Evolutionary conservation across 2,329 filamentous ascomycete species (phyloP).

Genomic region (Simplicillium aogashimaense): DNA sequence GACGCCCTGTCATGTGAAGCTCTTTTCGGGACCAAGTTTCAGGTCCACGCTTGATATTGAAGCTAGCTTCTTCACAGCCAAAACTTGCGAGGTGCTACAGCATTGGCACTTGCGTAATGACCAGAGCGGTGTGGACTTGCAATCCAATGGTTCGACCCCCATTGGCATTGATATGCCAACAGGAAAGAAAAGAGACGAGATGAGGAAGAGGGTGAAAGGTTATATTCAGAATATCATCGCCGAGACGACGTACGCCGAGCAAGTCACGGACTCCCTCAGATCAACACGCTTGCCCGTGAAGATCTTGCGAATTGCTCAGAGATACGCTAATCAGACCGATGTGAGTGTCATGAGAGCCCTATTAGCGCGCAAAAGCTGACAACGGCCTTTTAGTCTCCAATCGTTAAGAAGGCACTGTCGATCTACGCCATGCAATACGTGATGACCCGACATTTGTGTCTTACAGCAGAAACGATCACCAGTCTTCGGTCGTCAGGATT

Average conservation of each 20-base stretch:
- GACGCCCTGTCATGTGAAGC: conserved; percentile 31
- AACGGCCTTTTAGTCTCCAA: conserved; percentile 21
- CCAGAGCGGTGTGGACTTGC: conserved; percentile 27
- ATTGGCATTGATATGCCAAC: conserved; percentile 39
- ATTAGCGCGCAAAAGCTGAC: neutral
- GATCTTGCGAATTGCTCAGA: conserved; percentile 36
- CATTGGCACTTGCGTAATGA: conserved; percentile 38
- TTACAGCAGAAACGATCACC: conserved; percentile 33
- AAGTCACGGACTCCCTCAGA: conserved; percentile 36
- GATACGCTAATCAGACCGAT: conserved; percentile 33
- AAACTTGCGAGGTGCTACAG: conserved; percentile 33
- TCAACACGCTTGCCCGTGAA: conserved; percentile 35
- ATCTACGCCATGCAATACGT: conserved; percentile 50
- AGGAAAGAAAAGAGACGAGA: conserved; percentile 29
- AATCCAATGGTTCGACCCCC: conserved; percentile 32
- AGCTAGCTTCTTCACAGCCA: conserved; percentile 43
- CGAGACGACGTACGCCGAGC: conserved; percentile 37
- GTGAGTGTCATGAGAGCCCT: conserved; percentile 18
- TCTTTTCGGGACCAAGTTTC: conserved; percentile 38
- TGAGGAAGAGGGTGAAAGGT: conserved; percentile 34
- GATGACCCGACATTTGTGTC: conserved; percentile 42
- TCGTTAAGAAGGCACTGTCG: conserved; percentile 42
- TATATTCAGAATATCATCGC: conserved; percentile 38
- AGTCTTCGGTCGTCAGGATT: conserved; percentile 29
- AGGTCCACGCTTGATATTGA: conserved; percentile 32